Percentiles rank a stretch among this genome's conserved stretches.
phyloP scores from a whole-genome alignment of 495 filamentous ascomycete genomes.

The Hypoxylon intermedium region DNA sequence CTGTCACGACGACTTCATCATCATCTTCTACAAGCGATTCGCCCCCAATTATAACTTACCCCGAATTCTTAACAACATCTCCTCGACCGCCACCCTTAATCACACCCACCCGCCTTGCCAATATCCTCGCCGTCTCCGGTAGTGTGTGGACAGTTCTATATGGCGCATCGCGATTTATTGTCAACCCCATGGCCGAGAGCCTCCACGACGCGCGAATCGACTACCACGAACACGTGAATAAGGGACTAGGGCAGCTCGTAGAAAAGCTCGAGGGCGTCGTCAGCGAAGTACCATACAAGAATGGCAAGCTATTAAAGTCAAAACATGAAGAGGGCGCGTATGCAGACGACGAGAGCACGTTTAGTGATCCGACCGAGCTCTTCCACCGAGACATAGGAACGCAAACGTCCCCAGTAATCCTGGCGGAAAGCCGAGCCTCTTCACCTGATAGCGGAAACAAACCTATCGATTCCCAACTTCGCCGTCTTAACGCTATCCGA shows the following conservation, averaged over 20 bases:
- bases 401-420: slow-evolving; percentile 70
- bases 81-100: slow-evolving; percentile 69
- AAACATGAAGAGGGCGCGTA: slow-evolving; percentile 25
- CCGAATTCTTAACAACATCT: slow-evolving; percentile 86
- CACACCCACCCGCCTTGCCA: slow-evolving; percentile 74
- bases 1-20: slow-evolving; percentile 5
- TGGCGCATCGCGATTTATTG: slow-evolving; percentile 77
- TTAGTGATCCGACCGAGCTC: slow-evolving; percentile 76
- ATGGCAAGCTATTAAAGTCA: slow-evolving; percentile 24
- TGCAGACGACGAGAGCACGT: slow-evolving; percentile 50
- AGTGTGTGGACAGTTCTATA: slow-evolving; percentile 77
- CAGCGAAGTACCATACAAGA: slow-evolving; percentile 58
- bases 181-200: slow-evolving; percentile 80
- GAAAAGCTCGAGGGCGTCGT: slow-evolving; percentile 73
- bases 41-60: slow-evolving; percentile 95
- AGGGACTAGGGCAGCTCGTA: slow-evolving; percentile 73
- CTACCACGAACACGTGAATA: slow-evolving; percentile 70
- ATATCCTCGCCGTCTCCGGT: slow-evolving; percentile 77
- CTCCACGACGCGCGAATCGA: slow-evolving; percentile 82
- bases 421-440: slow-evolving; percentile 47
- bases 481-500: slow-evolving; percentile 44
- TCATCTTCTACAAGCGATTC: slow-evolving; percentile 52
- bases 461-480: slow-evolving; percentile 48
- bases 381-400: slow-evolving; percentile 90
- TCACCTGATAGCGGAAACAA: slow-evolving; percentile 50